Base-by-base conservation (phyloP, 106 monocot genomes). In the Alisma plantagoaquatica region DNA sequence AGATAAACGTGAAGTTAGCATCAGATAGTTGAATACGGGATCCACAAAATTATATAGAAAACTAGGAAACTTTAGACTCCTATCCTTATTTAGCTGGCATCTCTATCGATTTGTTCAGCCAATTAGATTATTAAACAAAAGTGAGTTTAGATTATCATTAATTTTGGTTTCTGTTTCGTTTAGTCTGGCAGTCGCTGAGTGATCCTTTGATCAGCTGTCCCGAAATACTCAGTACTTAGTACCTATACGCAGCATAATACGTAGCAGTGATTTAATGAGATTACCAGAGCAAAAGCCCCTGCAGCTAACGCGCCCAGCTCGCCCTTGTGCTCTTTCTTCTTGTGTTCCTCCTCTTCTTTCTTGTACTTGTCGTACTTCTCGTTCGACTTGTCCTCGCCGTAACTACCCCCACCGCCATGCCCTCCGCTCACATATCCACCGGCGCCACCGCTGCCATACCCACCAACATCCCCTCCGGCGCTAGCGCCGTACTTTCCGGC, bases 271-370 rank as follows among this genome's bases (percentile, higher is more conserved):
- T 3, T 19, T 14, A 1, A 54, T 5, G 46, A 18, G 11, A 12
- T 23, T 79, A 84, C 84, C 48, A 76, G 42, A 31, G 79, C 79
- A 27, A 77, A 79, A 18, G 67, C 77, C 11, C 81, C 77, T 30
- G 76, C 81, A 15, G 77, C 70, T 51, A 68, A 0, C 24, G 77
- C 60, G 23, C 63, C 74, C 54, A 74, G 41, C 68, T 71, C 77
- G 20, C 86, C 73, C 18, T 59, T 8, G 24, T 74, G 77, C 57
- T 86, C 81, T 33, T 56, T 70, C 30, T 68, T 48, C 70, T 77
- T 81, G 53, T 77, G 76, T 12, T 86, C 57, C 66, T 70, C 80
- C 70, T 70, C 73, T 38, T 80, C 59, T 66, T 73, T 61, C 45
- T 65, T 61, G 46, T 75, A 61, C 7, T 45, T 63, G 27, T 63